These are phyloP conservation scores for Staphylotrichum tortipilum DNA, from an alignment of 495 filamentous ascomycete species.

Conservation along the genomic window DNA sequence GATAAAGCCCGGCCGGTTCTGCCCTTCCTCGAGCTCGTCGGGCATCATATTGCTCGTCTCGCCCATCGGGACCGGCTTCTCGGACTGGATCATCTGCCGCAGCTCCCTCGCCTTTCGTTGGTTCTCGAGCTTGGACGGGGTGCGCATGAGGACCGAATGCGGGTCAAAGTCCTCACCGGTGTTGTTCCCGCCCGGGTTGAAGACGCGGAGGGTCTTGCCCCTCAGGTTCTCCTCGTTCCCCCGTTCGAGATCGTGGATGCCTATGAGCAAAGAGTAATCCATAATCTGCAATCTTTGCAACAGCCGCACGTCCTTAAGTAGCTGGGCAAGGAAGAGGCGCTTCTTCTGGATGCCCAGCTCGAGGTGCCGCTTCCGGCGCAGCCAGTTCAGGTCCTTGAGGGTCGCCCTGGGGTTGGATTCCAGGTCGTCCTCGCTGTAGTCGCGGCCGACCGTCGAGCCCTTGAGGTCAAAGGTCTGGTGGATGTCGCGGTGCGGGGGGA, in stretches of 20 bases:
- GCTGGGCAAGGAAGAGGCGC: conserved; percentile 75
- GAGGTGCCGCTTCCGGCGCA: conserved; percentile 73
- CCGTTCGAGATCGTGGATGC: conserved; percentile 79
- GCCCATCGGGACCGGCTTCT: conserved; percentile 85
- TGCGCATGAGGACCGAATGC: conserved; percentile 65
- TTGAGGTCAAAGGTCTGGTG: conserved; percentile 96
- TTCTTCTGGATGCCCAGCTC: conserved; percentile 85
- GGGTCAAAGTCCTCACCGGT: conserved; percentile 42
- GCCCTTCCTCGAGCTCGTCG: conserved; percentile 64
- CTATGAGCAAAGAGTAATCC: conserved; percentile 95
- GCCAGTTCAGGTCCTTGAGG: conserved; percentile 95
- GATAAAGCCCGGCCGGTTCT: conserved; percentile 44
- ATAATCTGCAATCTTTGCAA: conserved; percentile 88
- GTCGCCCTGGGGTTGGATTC: conserved; percentile 86
- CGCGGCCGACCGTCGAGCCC: conserved; percentile 90
- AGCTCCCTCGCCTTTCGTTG: conserved; percentile 86
- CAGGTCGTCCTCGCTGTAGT: conserved; percentile 81
- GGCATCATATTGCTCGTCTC: conserved; percentile 79
- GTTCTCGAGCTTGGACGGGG: conserved; percentile 89
- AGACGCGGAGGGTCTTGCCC: conserved; percentile 90
- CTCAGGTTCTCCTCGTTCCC: conserved; percentile 95
- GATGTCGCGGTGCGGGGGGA: conserved; percentile 94
- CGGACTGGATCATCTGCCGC: conserved; percentile 81
- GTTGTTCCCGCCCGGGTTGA: conserved; percentile 76
- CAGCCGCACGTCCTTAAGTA: conserved; percentile 76